A percentile compares a stretch with the other conserved stretches of the same genome.
phyloP scores from a whole-genome alignment of 2,329 filamentous ascomycete genomes.

The Colletotrichum chlorophyti region DNA sequence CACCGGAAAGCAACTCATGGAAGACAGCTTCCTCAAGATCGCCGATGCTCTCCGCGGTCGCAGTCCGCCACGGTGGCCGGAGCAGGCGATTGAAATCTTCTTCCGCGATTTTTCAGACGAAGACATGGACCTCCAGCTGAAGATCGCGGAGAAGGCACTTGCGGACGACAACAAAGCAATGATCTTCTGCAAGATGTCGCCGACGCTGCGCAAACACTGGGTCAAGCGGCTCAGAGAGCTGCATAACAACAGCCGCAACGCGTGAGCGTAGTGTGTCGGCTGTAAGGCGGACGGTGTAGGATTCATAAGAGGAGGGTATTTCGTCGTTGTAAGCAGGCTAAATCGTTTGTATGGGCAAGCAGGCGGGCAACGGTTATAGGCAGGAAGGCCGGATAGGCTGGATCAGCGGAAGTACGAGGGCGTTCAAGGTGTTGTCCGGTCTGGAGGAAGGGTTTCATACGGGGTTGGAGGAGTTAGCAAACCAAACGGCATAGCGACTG shows the following conservation, averaged over 20 bases:
- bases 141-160: constrained; percentile 64
- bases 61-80: constrained; percentile 56
- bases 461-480: constrained; percentile 27
- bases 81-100: constrained; percentile 65
- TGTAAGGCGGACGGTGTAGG: constrained; percentile 2
- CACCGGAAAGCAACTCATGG: constrained; percentile 36
- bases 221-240: constrained; percentile 58
- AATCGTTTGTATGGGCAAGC: not conserved
- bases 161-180: constrained; percentile 67
- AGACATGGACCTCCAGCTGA: constrained; percentile 64
- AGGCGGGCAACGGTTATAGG: constrained; percentile 9
- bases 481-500: constrained; percentile 30
- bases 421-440: constrained; percentile 28
- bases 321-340: constrained; percentile 9
- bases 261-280: constrained; percentile 22
- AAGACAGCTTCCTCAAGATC: constrained; percentile 42
- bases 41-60: constrained; percentile 49
- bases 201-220: constrained; percentile 60
- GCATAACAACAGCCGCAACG: constrained; percentile 39
- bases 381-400: constrained; percentile 6
- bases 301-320: constrained; percentile 8
- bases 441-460: constrained; percentile 13
- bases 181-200: constrained; percentile 68
- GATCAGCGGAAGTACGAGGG: constrained; percentile 20
- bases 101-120: constrained; percentile 65